Evolutionary conservation across 805 yeast species (phyloP), one percentile per base, ranked within the genome.

Genomic region (Cyberlindnera bimundalis): DNA sequence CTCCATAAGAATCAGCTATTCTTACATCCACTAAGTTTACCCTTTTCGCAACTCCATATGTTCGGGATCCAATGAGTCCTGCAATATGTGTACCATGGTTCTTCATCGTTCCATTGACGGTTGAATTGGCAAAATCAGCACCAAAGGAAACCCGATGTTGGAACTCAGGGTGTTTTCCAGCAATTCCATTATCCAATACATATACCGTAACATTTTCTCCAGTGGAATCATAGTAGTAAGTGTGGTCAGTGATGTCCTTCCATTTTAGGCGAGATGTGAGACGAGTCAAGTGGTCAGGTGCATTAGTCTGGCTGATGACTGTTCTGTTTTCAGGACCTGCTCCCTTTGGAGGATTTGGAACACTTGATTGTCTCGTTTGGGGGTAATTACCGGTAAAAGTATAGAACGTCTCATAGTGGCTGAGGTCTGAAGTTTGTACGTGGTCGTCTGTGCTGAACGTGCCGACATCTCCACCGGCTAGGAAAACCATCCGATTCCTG

Each of bases 41-140:
- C 25, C 75, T 62, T 58, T 89, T 89, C 15, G 96, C 87, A 3
- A 86, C 91, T 6, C 97, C 97, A 64, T 68, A 89, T 2, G 79
- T 76, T 39, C 64, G 70, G 3, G 96, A 85, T 0, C 90, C 96
- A 39, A 87, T 74, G 12, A 87, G 66, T 3, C 96, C 96, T 0
- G 96, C 95, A 33, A 90, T 93, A 61, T 89, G 96, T 2, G 96
- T 88, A 0, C 96, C 97, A 60, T 89, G 97, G 0, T 96, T 96
- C 29, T 16, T 12, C 36, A 33, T 33, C 12, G 29, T 14, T 48
- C 80, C 79, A 9, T 63, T 61, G 56, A 88, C 96, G 4, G 81
- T 83, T 2, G 25, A 12, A 15, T 14, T 15, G 1, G 76, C 77
- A 50, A 78, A 84, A 50, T 79, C 84, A 6, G 66, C 71, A 1